Percentiles rank a stretch among this genome's conserved stretches.
phyloP scores from a whole-genome alignment of 805 yeast species.

The Lachancea mirantina region DNA sequence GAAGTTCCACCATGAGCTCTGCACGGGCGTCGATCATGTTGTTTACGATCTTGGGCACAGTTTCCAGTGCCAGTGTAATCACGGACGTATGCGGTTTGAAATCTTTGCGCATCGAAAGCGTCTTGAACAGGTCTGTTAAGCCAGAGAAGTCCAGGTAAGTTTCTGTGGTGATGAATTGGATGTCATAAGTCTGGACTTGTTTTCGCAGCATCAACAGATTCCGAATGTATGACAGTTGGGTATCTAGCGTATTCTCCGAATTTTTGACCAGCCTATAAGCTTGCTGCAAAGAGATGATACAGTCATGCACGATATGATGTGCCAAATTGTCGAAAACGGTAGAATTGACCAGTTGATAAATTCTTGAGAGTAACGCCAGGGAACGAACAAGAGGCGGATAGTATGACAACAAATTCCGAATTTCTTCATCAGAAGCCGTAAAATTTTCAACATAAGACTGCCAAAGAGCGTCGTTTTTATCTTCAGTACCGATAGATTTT shows the following conservation, averaged over 20 bases:
- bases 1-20: conserved; percentile 68
- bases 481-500: conserved; percentile 6
- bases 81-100: conserved; percentile 23
- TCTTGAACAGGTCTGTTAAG: conserved; percentile 44
- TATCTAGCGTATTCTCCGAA: conserved; percentile 37
- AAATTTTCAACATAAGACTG: conserved; percentile 7
- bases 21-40: conserved; percentile 72
- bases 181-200: conserved; percentile 70
- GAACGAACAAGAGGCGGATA: conserved; percentile 72
- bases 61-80: conserved; percentile 49
- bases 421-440: conserved; percentile 2
- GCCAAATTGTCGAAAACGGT: conserved; percentile 83
- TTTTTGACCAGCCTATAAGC: conserved; percentile 42
- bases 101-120: conserved; percentile 26
- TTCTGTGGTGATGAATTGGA: conserved; percentile 66
- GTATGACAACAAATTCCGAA: conserved; percentile 33
- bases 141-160: conserved; percentile 79
- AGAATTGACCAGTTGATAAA: conserved; percentile 73
- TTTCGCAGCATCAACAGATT: conserved; percentile 64
- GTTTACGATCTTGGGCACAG: conserved; percentile 72
- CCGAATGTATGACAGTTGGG: conserved; percentile 60
- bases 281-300: conserved; percentile 53
- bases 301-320: conserved; percentile 74
- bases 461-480: conserved; percentile 13
- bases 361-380: conserved; percentile 60